These are phyloP conservation scores for Geopyxis carbonaria DNA, from an alignment of 495 filamentous ascomycete species.

Conservation along the genomic window DNA sequence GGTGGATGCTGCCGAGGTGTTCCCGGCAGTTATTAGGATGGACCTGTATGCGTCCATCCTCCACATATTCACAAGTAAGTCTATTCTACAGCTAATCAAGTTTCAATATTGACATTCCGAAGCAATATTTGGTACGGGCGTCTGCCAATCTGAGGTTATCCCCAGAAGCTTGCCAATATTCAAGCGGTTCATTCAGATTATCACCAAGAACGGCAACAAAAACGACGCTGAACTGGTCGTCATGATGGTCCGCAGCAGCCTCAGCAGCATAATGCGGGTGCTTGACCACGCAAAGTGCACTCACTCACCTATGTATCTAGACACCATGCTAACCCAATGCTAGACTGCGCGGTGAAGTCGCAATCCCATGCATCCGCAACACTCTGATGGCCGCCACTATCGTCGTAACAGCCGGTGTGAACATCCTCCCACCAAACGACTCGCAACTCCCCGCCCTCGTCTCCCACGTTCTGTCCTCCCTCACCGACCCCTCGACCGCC, in stretches of 20 bases:
- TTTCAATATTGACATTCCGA: constrained; percentile 1
- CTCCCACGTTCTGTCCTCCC: constrained; percentile 13
- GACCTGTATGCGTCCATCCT: constrained; percentile 93
- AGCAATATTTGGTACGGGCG: constrained; percentile 65
- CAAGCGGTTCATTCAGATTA: constrained; percentile 68
- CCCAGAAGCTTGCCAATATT: constrained; percentile 84
- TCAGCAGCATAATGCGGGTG: constrained; percentile 22
- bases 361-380: constrained; percentile 76
- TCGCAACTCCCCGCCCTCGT: constrained; percentile 17
- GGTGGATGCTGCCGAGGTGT: constrained; percentile 84
- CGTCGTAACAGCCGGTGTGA: constrained; percentile 62
- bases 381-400: constrained; percentile 75
- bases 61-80: constrained; percentile 67
- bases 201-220: constrained; percentile 34
- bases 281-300: constrained; percentile 24
- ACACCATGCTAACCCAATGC: constrained; percentile 4
- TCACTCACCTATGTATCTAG: not conserved
- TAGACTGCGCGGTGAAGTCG: constrained; percentile 22
- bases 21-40: constrained; percentile 87
- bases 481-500: constrained; percentile 37
- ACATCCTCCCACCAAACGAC: constrained; percentile 53
- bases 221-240: constrained; percentile 24
- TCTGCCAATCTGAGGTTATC: constrained; percentile 74
- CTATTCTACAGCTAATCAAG: not conserved
- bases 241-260: constrained; percentile 20